Evolutionary conservation across 768 basidiomycete genomes (phyloP).

Genomic region (Gelatoporia subvermispora): DNA sequence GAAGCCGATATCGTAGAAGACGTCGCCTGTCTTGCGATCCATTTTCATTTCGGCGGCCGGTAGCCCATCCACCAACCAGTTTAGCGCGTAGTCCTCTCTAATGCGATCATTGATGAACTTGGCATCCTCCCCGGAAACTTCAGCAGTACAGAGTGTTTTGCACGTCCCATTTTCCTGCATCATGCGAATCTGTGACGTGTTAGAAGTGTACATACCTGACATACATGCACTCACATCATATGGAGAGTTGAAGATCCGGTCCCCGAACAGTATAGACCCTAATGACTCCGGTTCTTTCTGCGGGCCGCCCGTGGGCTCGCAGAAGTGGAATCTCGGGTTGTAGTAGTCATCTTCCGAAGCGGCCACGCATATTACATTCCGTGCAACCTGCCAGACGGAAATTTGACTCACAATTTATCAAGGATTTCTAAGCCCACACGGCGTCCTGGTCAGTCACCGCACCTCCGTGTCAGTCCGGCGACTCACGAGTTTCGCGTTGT

Average conservation of each 20-base stretch:
- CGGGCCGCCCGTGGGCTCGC: constrained; percentile 69
- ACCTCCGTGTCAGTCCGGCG: too few species aligned
- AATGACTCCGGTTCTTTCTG: constrained; percentile 77
- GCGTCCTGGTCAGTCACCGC: neutral
- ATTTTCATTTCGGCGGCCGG: constrained; percentile 91
- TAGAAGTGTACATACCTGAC: neutral
- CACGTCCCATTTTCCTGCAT: constrained; percentile 72
- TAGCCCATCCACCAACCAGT: constrained; percentile 92
- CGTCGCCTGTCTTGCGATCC: constrained; percentile 71
- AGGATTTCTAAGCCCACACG: constrained; percentile 64
- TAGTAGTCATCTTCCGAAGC: constrained; percentile 83
- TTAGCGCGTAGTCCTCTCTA: constrained; percentile 86
- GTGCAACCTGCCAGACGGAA: neutral
- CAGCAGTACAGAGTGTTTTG: constrained; percentile 60
- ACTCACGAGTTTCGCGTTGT: constrained; percentile 72
- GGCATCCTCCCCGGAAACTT: constrained; percentile 66
- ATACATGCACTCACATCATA: constrained; percentile 61
- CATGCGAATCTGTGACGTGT: constrained; percentile 65
- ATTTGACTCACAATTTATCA: constrained; percentile 71
- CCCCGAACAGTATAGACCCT: constrained; percentile 94
- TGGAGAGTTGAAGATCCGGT: constrained; percentile 87
- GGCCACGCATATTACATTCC: constrained; percentile 1
- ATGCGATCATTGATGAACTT: constrained; percentile 91
- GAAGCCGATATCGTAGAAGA: constrained; percentile 93
- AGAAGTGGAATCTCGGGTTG: constrained; percentile 81